Conservation (phyloP, 805 yeast genomes). For the Monosporozyma yasuniensis region DNA sequence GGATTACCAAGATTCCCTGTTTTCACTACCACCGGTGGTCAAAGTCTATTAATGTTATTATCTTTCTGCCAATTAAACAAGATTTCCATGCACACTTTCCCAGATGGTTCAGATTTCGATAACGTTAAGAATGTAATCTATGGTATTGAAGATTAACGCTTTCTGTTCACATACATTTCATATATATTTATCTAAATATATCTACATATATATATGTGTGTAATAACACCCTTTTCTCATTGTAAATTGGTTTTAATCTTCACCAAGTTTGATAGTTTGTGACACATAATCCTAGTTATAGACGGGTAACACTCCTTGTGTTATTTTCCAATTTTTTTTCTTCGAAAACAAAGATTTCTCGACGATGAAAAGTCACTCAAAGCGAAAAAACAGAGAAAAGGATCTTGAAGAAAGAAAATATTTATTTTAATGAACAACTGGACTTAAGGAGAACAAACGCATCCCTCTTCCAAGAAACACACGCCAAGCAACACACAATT, state of each 20-base stretch:
- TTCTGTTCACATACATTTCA: neutral
- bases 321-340: too few species aligned
- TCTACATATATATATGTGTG: neutral
- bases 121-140: constrained; percentile 44
- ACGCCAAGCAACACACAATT: neutral
- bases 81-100: constrained; percentile 27
- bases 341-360: neutral
- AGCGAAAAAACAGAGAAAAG: neutral
- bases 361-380: constrained; percentile 1
- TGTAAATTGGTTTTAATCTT: too few species aligned
- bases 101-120: constrained; percentile 29
- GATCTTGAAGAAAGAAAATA: neutral
- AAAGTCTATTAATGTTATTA: constrained; percentile 51
- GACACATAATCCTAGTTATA: too few species aligned
- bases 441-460: neutral
- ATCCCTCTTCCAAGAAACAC: neutral
- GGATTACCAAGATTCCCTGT: constrained; percentile 52
- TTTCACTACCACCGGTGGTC: constrained; percentile 54
- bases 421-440: neutral
- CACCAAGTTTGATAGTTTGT: too few species aligned
- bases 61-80: constrained; percentile 51
- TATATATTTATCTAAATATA: neutral
- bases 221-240: neutral
- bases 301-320: neutral
- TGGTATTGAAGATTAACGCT: constrained; percentile 32